These are phyloP conservation scores for Irpex lacteus DNA, from an alignment of 1,284 basidiomycete genomes.

Conservation along the genomic window DNA sequence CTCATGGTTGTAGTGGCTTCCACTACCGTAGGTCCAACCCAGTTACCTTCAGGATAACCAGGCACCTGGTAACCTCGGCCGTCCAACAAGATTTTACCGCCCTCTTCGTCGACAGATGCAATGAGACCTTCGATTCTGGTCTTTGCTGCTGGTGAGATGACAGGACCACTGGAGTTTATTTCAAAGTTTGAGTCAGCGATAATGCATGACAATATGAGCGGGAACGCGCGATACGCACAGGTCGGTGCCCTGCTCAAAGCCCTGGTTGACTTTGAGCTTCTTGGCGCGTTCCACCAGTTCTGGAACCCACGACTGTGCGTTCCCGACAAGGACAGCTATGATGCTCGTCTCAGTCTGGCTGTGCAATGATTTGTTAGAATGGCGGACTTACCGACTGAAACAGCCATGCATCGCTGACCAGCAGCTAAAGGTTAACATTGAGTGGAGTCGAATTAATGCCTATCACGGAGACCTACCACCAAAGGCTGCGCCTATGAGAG, in stretches of 20 bases:
- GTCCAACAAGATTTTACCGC: slow-evolving; percentile 87
- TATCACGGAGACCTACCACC: slow-evolving; percentile 55
- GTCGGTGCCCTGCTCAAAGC: slow-evolving; percentile 87
- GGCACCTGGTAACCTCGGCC: slow-evolving; percentile 72
- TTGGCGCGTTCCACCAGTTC: slow-evolving; percentile 85
- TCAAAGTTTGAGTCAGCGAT: slow-evolving; percentile 2
- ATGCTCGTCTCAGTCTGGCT: background rate
- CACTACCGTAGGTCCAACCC: slow-evolving; percentile 92
- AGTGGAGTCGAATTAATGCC: slow-evolving; percentile 24
- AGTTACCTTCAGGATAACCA: slow-evolving; percentile 89
- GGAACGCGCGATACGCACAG: slow-evolving; percentile 51
- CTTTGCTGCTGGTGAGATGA: slow-evolving; percentile 90
- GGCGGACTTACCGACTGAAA: slow-evolving; percentile 74
- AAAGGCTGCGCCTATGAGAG: slow-evolving; percentile 93
- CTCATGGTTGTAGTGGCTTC: slow-evolving; percentile 83
- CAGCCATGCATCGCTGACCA: slow-evolving; percentile 95
- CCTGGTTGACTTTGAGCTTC: slow-evolving; percentile 82
- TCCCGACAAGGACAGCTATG: slow-evolving; percentile 80
- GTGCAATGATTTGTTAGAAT: too few relatives aligned
- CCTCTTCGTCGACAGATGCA: slow-evolving; percentile 79
- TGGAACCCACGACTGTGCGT: slow-evolving; percentile 80
- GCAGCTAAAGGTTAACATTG: slow-evolving; percentile 55
- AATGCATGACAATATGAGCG: background rate
- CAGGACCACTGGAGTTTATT: slow-evolving; percentile 67
- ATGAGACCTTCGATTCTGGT: slow-evolving; percentile 78